Conservation (phyloP, 805 yeast genomes). For the Hanseniaspora mollemarum region DNA sequence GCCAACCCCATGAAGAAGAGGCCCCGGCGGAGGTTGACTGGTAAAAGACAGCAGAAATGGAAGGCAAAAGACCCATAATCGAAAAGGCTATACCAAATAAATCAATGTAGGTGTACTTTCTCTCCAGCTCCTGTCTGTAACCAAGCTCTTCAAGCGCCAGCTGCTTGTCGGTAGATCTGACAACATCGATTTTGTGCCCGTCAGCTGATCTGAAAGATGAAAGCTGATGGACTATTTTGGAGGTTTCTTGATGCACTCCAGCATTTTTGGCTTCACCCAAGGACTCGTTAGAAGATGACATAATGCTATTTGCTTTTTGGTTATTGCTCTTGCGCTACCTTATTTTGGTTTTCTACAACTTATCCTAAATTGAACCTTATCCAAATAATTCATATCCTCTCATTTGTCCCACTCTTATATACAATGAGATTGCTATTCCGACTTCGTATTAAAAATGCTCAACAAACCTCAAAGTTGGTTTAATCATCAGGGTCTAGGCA, state of each 20-base stretch:
- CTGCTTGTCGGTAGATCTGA: constrained; percentile 14
- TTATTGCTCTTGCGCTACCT: too few relatives aligned
- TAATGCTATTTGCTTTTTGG: not conserved
- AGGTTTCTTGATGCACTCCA: not conserved
- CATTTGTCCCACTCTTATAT: too few relatives aligned
- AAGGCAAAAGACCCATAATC: constrained; percentile 51
- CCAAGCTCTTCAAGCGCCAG: constrained; percentile 41
- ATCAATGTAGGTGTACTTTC: constrained; percentile 51
- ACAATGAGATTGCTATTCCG: too few relatives aligned
- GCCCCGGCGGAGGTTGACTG: constrained; percentile 47
- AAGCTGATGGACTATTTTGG: not conserved
- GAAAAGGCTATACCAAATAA: constrained; percentile 63
- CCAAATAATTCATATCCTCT: too few relatives aligned
- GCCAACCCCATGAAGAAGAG: constrained; percentile 56
- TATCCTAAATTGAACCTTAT: too few relatives aligned
- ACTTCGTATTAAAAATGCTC: too few relatives aligned
- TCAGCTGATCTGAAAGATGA: constrained; percentile 13
- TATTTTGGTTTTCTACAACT: too few relatives aligned
- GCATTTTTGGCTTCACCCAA: not conserved
- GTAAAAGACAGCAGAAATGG: constrained; percentile 46
- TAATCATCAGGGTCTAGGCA: too few relatives aligned
- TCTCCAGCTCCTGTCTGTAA: constrained; percentile 55
- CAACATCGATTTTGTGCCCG: constrained; percentile 10
- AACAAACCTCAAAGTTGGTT: too few relatives aligned
- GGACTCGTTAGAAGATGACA: not conserved